phyloP scores from a whole-genome alignment of 2,329 filamentous ascomycete species.

The Didymella sp. region DNA sequence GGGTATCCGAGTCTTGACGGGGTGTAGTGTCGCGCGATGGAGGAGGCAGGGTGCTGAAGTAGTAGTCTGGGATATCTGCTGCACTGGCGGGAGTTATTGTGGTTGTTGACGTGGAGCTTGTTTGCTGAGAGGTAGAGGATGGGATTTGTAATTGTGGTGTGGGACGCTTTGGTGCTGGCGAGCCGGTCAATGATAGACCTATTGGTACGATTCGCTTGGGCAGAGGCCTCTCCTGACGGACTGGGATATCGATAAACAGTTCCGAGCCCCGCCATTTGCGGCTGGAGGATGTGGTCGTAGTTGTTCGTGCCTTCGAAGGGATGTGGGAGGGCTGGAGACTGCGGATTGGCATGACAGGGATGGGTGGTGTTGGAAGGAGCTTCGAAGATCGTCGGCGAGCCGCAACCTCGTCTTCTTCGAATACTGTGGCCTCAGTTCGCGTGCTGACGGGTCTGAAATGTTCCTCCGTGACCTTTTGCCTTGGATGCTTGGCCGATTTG shows the following conservation, averaged over 20 bases:
- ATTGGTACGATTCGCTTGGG: conserved; percentile 23
- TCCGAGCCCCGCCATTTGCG: conserved; percentile 30
- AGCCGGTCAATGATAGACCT: conserved; percentile 18
- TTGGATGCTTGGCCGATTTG: conserved; percentile 17
- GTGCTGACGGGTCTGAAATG: conserved; percentile 39
- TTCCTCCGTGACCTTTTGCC: conserved; percentile 16
- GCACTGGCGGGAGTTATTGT: conserved; percentile 33
- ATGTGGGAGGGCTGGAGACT: conserved; percentile 41
- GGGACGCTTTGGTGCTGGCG: conserved; percentile 18
- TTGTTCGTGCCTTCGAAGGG: conserved; percentile 29
- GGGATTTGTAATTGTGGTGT: conserved; percentile 13
- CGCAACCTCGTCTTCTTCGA: conserved; percentile 46
- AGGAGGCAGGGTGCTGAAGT: conserved; percentile 35
- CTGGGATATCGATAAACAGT: conserved; percentile 43
- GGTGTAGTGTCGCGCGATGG: conserved; percentile 22
- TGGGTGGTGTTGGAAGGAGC: conserved; percentile 41
- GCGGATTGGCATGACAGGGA: conserved; percentile 46
- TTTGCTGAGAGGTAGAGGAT: conserved; percentile 23
- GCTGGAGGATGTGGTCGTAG: conserved; percentile 21
- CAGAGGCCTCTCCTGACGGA: conserved; percentile 38
- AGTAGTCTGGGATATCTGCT: conserved; percentile 49
- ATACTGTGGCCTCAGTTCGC: conserved; percentile 47
- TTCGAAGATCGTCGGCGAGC: conserved; percentile 36
- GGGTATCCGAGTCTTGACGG: conserved; percentile 11
- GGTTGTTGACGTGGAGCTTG: conserved; percentile 28